Evolutionary conservation across 345 rosid genomes (phyloP), one percentile per base, ranked within the genome.

Genomic region (Gossypium rotundifolium): DNA sequence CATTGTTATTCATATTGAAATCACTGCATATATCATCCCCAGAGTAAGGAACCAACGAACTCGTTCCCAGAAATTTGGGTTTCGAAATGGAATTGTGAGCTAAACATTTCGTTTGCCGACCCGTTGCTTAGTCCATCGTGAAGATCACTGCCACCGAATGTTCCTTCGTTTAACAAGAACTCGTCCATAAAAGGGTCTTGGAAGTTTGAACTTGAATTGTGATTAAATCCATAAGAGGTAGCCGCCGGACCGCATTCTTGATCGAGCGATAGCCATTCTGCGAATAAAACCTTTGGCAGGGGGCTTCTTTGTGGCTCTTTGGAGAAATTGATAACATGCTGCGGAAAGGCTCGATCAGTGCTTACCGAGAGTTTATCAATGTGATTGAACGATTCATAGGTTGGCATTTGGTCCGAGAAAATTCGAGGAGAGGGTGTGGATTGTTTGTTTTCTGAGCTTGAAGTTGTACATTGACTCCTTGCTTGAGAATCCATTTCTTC

Each of bases 201-300:
- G 62, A 80, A 73, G 74, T 76, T 81, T 70, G 83, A 65, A 60
- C 54, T 65, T 73, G 83, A 61, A 67, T 64, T 68, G 42, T 65
- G 73, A 53, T 65, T 57, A 29, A 55, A 49, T 11, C 45, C 76
- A 22, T 75, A 59, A 49, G 66, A 78, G 52, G 83, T 65, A 67
- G 57, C 65, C 57, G 20, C 38, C 20, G 54, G 53, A 11, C 75
- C 65, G 12, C 40, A 33, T 33, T 72, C 80, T 65, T 80, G 49
- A 52, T 88, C 81, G 58, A 80, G 79, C n/a, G 83, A 75, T 45
- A 93, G 90, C 97, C 97, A 91, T 78, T 88, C 95, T 0, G 97
- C 86, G 51, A 93, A 93, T 72, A 91, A 78, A 13, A 91, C 59
- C 78, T 87, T 89, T 0, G 89, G 94, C 46, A 58, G 11, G 65